Evolutionary conservation across 1,284 basidiomycete species (phyloP).

Genomic region (Ceratobasidium sp.): DNA sequence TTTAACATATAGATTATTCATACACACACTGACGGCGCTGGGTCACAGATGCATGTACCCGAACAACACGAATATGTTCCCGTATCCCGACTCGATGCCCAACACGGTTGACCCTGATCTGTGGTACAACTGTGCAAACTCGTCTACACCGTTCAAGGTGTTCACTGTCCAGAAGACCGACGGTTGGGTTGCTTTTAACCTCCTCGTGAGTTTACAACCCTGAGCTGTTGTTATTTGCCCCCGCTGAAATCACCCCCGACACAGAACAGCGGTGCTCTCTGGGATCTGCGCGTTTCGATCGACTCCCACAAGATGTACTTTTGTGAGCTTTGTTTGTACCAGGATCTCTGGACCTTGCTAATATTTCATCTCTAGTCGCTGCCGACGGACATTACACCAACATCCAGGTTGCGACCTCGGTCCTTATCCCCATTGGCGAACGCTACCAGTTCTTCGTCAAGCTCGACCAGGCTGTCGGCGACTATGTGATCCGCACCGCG

Average conservation of each 20-base stretch:
- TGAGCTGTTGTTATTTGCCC: not conserved
- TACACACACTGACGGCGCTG: not conserved
- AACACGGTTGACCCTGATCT: constrained; percentile 4
- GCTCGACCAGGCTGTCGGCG: constrained; percentile 39
- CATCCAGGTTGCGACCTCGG: constrained; percentile 25
- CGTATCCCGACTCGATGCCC: constrained; percentile 35
- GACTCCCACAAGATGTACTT: constrained; percentile 37
- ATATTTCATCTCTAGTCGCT: not conserved
- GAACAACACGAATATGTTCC: constrained; percentile 24
- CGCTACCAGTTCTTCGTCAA: constrained; percentile 45
- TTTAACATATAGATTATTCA: not conserved
- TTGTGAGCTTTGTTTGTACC: constrained; percentile 2
- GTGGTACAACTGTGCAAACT: constrained; percentile 28
- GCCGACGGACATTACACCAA: constrained; percentile 44
- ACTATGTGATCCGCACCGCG: constrained; percentile 45
- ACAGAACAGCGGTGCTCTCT: constrained; percentile 39
- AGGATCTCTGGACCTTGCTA: not conserved
- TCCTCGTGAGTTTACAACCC: not conserved
- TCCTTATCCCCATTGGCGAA: constrained; percentile 42
- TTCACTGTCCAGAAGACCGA: constrained; percentile 8
- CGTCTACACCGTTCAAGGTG: constrained; percentile 7
- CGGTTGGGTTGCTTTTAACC: constrained; percentile 23
- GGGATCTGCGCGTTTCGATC: constrained; percentile 31
- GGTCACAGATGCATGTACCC: constrained; percentile 10
- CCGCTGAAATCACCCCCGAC: not conserved